A percentile compares a stretch with the other conserved stretches of the same genome.
These are phyloP conservation scores for Beauveria sp. DNA, from an alignment of 2,329 filamentous ascomycete genomes.

Conservation along the genomic window DNA sequence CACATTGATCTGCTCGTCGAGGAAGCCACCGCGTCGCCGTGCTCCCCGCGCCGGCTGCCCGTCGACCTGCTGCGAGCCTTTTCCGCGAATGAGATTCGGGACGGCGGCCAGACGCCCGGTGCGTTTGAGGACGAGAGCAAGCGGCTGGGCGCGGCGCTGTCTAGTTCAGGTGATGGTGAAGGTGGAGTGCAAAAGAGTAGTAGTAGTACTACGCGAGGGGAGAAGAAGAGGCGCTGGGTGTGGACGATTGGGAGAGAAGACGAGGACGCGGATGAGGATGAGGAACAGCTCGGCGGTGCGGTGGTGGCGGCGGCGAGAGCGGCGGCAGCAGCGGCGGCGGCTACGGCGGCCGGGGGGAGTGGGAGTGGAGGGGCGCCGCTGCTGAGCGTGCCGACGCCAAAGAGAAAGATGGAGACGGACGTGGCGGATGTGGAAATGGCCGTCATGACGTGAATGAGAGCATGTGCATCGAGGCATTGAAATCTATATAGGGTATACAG, in stretches of 20 bases:
- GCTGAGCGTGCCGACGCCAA: not conserved
- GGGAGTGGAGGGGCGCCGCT: not conserved
- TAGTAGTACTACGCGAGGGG: conserved; percentile 17
- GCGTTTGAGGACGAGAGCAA: conserved; percentile 57
- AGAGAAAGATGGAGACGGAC: not conserved
- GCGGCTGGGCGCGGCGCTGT: conserved; percentile 40
- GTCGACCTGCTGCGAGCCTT: conserved; percentile 46
- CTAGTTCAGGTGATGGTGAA: conserved; percentile 42
- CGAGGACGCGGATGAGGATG: conserved; percentile 35
- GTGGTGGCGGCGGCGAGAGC: conserved; percentile 25
- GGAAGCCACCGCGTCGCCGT: conserved; percentile 35
- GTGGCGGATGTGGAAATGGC: not conserved
- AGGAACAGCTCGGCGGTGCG: conserved; percentile 33
- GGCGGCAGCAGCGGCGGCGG: not conserved
- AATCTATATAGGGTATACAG: not conserved
- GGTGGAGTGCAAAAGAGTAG: conserved; percentile 22
- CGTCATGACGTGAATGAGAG: not conserved
- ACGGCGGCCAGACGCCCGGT: conserved; percentile 55
- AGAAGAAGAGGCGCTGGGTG: conserved; percentile 58
- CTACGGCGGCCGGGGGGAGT: not conserved
- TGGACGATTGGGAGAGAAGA: conserved; percentile 56
- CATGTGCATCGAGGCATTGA: not conserved
- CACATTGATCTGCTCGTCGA: conserved; percentile 57
- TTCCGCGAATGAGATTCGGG: conserved; percentile 45
- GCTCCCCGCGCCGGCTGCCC: conserved; percentile 29